Percentiles rank a stretch among this genome's conserved stretches.
phyloP scores from a whole-genome alignment of 2,329 filamentous ascomycete genomes.

The Alternaria postmessia region DNA sequence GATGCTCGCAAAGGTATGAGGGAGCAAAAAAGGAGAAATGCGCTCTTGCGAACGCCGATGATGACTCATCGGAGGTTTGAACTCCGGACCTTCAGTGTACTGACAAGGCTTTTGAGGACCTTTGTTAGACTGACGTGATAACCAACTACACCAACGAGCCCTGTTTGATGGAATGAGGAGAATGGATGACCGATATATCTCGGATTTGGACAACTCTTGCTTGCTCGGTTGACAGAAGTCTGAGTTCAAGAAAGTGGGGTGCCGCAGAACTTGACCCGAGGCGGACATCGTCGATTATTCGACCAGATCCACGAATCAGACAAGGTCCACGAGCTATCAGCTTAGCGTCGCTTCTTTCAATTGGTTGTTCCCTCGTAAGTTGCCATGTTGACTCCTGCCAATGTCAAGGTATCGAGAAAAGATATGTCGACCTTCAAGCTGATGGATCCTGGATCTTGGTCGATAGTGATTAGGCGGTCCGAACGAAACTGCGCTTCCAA shows the following conservation, averaged over 20 bases:
- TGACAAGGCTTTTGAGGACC: background rate
- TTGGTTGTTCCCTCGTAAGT: too few relatives aligned
- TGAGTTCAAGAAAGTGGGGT: too few relatives aligned
- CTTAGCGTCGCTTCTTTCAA: background rate
- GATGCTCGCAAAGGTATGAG: too few relatives aligned
- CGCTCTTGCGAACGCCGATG: background rate
- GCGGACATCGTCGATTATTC: too few relatives aligned
- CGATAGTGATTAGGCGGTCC: background rate
- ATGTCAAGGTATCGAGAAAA: too few relatives aligned
- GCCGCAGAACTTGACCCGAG: background rate
- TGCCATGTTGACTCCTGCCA: too few relatives aligned
- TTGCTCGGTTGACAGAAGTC: too few relatives aligned
- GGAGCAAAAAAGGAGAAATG: background rate
- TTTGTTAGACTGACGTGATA: slow-evolving; percentile 59
- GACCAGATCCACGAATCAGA: background rate
- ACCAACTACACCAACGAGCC: slow-evolving; percentile 57
- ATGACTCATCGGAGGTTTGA: slow-evolving; percentile 22
- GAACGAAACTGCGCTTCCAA: too few relatives aligned
- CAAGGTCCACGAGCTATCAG: background rate
- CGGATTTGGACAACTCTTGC: too few relatives aligned
- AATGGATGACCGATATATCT: too few relatives aligned
- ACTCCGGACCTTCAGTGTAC: slow-evolving; percentile 22
- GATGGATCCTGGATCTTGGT: too few relatives aligned
- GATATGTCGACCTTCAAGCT: too few relatives aligned
- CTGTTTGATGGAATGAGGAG: background rate